These are phyloP conservation scores for Tetracentron sinense DNA, from an alignment of 164 flowering plant species.

Conservation along the genomic window DNA sequence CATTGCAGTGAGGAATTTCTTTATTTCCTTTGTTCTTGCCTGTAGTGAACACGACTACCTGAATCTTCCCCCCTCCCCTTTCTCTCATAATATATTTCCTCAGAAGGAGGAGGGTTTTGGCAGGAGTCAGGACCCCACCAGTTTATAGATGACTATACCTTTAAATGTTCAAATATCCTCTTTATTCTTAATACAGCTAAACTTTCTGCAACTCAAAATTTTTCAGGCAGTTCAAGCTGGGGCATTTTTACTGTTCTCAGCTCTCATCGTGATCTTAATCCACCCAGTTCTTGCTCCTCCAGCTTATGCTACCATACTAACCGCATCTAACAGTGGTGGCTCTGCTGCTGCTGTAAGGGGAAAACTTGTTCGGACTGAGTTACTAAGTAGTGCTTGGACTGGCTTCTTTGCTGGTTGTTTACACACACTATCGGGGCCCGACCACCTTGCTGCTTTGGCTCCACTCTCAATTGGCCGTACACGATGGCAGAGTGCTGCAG, in stretches of 20 bases:
- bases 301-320: constrained; percentile 54
- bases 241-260: constrained; percentile 36
- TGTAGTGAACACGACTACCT: no score
- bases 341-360: constrained; percentile 37
- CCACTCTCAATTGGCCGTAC: constrained; percentile 74
- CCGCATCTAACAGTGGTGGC: constrained; percentile 44
- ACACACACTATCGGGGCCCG: constrained; percentile 79
- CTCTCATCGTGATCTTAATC: constrained; percentile 31
- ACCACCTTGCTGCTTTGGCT: constrained; percentile 80
- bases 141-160: no score
- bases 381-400: constrained; percentile 69
- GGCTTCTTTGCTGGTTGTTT: constrained; percentile 81
- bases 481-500: constrained; percentile 59
- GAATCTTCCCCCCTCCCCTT: background rate
- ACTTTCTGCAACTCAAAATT: background rate
- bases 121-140: no score
- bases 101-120: no score
- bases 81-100: background rate
- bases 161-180: no score
- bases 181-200: no score
- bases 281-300: constrained; percentile 48
- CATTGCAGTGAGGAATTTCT: no score
- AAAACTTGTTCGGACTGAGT: constrained; percentile 39
- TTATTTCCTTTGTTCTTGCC: no score
- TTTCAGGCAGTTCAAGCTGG: constrained; percentile 41